These are phyloP conservation scores for Serpula lacrymans DNA, from an alignment of 768 basidiomycete genomes.

Conservation along the genomic window DNA sequence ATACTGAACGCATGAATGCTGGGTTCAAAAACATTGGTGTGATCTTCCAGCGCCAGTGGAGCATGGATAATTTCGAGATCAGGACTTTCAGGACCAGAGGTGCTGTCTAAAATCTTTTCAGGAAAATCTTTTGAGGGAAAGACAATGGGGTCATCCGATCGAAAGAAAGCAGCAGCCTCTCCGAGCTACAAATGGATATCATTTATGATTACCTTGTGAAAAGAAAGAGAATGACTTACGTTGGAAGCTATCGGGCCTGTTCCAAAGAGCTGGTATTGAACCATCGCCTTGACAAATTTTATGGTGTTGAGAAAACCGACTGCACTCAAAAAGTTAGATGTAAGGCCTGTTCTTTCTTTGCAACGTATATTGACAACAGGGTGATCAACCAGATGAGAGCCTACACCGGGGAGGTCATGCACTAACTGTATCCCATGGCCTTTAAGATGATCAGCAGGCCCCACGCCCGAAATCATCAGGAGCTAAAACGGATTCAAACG, in stretches of 20 bases:
- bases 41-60: slow-evolving; percentile 26
- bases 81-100: slow-evolving; percentile 37
- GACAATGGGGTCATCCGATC: too few species aligned
- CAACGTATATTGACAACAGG: slow-evolving; percentile 48
- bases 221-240: slow-evolving; percentile 31
- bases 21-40: not conserved
- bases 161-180: too few species aligned
- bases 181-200: too few species aligned
- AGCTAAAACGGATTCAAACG: slow-evolving; percentile 37
- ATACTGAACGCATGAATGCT: slow-evolving; percentile 29
- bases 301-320: slow-evolving; percentile 13
- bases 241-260: slow-evolving; percentile 54
- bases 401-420: slow-evolving; percentile 70
- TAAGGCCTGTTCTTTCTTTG: slow-evolving; percentile 46
- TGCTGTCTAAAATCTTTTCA: slow-evolving; percentile 32
- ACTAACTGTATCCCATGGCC: slow-evolving; percentile 52
- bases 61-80: slow-evolving; percentile 42
- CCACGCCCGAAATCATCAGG: slow-evolving; percentile 76
- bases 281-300: slow-evolving; percentile 29
- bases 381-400: slow-evolving; percentile 72
- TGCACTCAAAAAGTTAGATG: slow-evolving; percentile 37
- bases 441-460: slow-evolving; percentile 56
- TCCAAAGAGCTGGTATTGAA: slow-evolving; percentile 41
- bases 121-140: too few species aligned
- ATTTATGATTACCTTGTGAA: not conserved